These are phyloP conservation scores for Aspergillus candidus DNA, from an alignment of 2,329 filamentous ascomycete species.

Conservation along the genomic window DNA sequence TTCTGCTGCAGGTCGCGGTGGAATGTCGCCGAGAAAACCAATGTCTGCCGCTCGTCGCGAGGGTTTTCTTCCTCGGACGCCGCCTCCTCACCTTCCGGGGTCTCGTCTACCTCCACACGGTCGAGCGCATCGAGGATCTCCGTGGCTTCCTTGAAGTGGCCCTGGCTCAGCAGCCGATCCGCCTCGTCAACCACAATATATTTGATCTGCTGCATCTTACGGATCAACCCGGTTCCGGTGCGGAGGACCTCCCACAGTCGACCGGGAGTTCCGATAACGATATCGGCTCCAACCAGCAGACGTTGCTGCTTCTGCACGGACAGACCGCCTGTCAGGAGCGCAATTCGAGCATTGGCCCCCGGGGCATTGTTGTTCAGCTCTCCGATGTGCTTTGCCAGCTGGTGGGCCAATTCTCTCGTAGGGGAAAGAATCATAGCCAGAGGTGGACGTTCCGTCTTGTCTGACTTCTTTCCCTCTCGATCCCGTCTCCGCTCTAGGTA, in stretches of 20 bases:
- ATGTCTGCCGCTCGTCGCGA: conserved; percentile 60
- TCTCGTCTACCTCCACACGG: conserved; percentile 45
- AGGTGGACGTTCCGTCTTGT: conserved; percentile 45
- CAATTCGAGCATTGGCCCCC: conserved; percentile 57
- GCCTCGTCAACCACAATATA: conserved; percentile 93
- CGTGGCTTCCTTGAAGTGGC: conserved; percentile 90
- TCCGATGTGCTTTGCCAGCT: conserved; percentile 76
- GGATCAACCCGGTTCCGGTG: conserved; percentile 62
- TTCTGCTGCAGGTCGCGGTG: conserved; percentile 88
- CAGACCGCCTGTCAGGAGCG: conserved; percentile 83
- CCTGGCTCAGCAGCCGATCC: conserved; percentile 82
- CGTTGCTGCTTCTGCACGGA: conserved; percentile 94
- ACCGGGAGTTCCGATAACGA: conserved; percentile 89
- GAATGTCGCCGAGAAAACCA: conserved; percentile 96
- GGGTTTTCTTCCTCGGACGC: conserved; percentile 40
- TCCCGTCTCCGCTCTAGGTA: conserved; percentile 54
- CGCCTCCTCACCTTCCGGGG: conserved; percentile 22
- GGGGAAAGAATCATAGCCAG: conserved; percentile 80
- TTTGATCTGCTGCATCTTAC: conserved; percentile 63
- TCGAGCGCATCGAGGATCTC: conserved; percentile 81
- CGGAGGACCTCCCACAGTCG: conserved; percentile 91
- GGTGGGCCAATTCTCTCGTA: conserved; percentile 88
- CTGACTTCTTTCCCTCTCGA: conserved; percentile 32
- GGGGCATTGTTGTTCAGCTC: conserved; percentile 63
- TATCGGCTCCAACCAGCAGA: conserved; percentile 74